Conservation (phyloP, 2,329 filamentous ascomycete species). For the Metarhizium brunneum region DNA sequence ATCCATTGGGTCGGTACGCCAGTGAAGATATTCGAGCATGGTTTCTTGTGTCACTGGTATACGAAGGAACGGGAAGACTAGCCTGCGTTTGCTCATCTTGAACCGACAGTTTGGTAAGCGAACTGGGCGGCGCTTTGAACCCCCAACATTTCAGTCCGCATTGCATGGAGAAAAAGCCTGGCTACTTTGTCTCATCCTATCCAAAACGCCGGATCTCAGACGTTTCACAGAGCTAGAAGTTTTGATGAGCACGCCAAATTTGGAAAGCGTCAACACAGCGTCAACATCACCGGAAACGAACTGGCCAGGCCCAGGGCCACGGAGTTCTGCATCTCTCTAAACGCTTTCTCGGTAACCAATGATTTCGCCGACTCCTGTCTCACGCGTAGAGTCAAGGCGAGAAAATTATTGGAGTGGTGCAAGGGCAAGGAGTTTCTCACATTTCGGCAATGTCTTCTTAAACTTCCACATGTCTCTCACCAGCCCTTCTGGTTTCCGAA, state of each 20-base stretch:
- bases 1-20: conserved; percentile 3
- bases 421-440: conserved; percentile 6
- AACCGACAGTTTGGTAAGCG: conserved; percentile 1
- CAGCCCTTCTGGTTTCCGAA: conserved; percentile 11
- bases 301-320: background rate
- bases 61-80: background rate
- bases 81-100: background rate
- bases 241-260: background rate
- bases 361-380: conserved; percentile 3
- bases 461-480: conserved; percentile 20
- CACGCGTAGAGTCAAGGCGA: background rate
- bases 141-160: background rate
- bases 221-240: background rate
- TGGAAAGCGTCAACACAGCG: background rate
- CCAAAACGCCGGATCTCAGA: conserved; percentile 2
- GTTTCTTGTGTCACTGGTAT: conserved; percentile 2
- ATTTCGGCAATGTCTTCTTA: conserved; percentile 16
- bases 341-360: conserved; percentile 7
- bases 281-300: background rate
- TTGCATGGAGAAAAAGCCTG: background rate
- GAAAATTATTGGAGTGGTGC: conserved; percentile 5
- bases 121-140: background rate
- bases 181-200: conserved; percentile 4
- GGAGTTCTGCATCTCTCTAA: conserved; percentile 8
- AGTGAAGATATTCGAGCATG: conserved; percentile 1